Evolutionary conservation across 345 rosid genomes (phyloP).

Genomic region (Arabidopsis suecica): DNA sequence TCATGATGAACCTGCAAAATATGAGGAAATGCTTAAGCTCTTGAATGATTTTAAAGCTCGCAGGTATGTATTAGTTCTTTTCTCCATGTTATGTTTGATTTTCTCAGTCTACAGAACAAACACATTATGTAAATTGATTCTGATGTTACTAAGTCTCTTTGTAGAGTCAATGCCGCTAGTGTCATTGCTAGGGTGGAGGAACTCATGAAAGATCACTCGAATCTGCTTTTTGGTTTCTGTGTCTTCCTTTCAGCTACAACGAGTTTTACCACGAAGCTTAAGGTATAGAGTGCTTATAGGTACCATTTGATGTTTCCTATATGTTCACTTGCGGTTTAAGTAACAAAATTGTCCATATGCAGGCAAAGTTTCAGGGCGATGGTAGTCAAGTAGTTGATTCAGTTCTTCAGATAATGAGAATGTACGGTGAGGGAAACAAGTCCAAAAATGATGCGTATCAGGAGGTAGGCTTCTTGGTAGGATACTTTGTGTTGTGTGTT

Average conservation of each 20-base stretch:
- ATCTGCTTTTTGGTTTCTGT: slow-evolving; percentile 7
- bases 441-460: neutral
- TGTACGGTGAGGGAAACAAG: neutral
- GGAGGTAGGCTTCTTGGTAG: neutral
- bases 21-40: neutral
- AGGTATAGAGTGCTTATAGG: slow-evolving; percentile 9
- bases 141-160: neutral
- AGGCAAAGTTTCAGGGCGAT: slow-evolving; percentile 14
- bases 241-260: neutral
- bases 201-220: slow-evolving; percentile 20
- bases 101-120: neutral
- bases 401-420: neutral
- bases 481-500: neutral
- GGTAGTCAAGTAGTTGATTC: slow-evolving; percentile 11
- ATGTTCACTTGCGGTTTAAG: neutral
- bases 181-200: neutral
- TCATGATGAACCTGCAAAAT: neutral
- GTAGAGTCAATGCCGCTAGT: neutral
- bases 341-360: neutral
- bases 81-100: no score
- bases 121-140: neutral
- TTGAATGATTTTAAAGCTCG: neutral
- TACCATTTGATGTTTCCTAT: neutral
- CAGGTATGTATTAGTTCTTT: neutral
- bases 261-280: slow-evolving; percentile 19